phyloP scores from a whole-genome alignment of 2,329 filamentous ascomycete genomes.

The Beauveria brongniartii region DNA sequence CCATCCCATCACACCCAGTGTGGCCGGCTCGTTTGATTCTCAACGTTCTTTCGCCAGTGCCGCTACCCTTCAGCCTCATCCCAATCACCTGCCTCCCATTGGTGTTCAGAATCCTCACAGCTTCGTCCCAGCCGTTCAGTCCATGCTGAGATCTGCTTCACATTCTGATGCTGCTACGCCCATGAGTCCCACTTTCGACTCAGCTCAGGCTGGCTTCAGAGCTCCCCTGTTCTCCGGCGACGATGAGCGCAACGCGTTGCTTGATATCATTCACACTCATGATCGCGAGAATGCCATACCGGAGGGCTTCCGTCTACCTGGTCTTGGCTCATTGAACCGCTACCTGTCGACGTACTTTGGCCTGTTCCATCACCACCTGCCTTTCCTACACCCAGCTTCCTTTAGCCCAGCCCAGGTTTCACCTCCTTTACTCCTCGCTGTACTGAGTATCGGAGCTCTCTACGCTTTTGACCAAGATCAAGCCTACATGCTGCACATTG shows the following conservation, averaged over 20 bases:
- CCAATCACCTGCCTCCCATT: constrained; percentile 59
- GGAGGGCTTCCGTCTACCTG: constrained; percentile 83
- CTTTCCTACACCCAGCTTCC: constrained; percentile 87
- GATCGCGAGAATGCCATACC: constrained; percentile 78
- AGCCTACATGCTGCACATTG: constrained; percentile 94
- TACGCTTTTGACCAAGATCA: constrained; percentile 97
- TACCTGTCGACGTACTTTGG: constrained; percentile 96
- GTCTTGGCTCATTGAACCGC: constrained; percentile 72
- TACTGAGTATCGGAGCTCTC: constrained; percentile 88
- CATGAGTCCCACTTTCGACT: constrained; percentile 65
- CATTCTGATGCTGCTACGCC: constrained; percentile 63
- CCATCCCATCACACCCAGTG: constrained; percentile 61
- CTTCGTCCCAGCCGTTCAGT: constrained; percentile 57
- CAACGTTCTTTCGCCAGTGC: constrained; percentile 54
- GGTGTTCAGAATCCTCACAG: constrained; percentile 54
- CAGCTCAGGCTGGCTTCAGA: constrained; percentile 58
- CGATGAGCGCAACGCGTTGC: constrained; percentile 74
- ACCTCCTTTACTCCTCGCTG: constrained; percentile 75
- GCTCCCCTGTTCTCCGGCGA: constrained; percentile 78
- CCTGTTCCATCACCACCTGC: constrained; percentile 92
- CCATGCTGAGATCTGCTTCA: constrained; percentile 66
- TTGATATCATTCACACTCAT: constrained; percentile 75
- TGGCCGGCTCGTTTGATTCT: constrained; percentile 59
- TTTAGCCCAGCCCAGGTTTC: constrained; percentile 76
- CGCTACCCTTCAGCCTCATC: constrained; percentile 47